phyloP scores from a whole-genome alignment of 2,329 filamentous ascomycete genomes.

The Cladophialophora chaetospira region DNA sequence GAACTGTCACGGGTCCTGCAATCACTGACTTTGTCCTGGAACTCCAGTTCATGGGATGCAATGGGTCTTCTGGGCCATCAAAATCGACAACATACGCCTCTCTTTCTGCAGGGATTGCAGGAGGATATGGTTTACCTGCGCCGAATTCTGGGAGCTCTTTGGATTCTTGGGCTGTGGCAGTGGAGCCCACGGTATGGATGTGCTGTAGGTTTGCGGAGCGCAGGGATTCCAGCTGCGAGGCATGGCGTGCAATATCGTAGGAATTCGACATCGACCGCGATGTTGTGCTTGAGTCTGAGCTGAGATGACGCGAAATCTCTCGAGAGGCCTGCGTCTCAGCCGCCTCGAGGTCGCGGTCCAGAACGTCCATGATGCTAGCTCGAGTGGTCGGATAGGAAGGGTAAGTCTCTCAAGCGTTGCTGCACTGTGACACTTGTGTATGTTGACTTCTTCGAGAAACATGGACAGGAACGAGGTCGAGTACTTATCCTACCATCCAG shows the following conservation, averaged over 20 bases:
- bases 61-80: constrained; percentile 57
- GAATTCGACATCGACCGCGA: neutral
- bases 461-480: neutral
- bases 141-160: constrained; percentile 36
- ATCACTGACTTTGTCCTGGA: constrained; percentile 55
- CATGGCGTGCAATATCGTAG: neutral
- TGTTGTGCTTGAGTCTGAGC: neutral
- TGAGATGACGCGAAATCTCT: neutral
- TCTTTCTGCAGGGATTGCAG: constrained; percentile 37
- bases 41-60: constrained; percentile 86
- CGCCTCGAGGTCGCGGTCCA: constrained; percentile 5
- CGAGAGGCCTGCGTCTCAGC: constrained; percentile 3
- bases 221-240: neutral
- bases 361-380: neutral
- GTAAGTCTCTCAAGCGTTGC: neutral
- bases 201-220: constrained; percentile 1
- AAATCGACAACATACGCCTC: constrained; percentile 59
- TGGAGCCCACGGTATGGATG: neutral
- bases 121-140: constrained; percentile 35
- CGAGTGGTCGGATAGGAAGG: neutral
- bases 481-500: neutral
- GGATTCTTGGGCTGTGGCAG: constrained; percentile 24
- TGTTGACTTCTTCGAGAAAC: neutral
- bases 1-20: too few relatives aligned
- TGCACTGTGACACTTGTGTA: neutral